Evolutionary conservation across 305 asterid species (phyloP).

Genomic region (Ajuga reptans): DNA sequence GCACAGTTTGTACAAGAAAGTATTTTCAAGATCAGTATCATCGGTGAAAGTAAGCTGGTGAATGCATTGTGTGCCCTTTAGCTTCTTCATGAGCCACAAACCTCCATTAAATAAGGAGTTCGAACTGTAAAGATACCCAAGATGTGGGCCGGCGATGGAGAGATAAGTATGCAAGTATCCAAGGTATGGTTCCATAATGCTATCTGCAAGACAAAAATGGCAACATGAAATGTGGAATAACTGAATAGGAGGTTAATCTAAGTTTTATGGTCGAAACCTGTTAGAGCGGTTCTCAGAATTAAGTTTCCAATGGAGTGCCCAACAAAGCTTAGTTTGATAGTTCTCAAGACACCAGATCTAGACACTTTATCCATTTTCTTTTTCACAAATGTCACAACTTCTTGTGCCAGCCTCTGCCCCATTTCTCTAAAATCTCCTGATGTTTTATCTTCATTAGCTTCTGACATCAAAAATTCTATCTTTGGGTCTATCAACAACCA

Average conservation of each 20-base stretch:
- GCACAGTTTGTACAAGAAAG: slow-evolving; percentile 64
- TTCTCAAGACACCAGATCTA: slow-evolving; percentile 50
- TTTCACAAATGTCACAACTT: slow-evolving; percentile 62
- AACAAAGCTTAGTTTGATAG: slow-evolving; percentile 63
- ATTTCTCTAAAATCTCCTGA: slow-evolving; percentile 76
- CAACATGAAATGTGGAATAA: slow-evolving; percentile 27
- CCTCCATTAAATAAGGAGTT: slow-evolving; percentile 64
- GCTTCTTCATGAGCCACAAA: slow-evolving; percentile 79
- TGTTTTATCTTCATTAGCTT: slow-evolving; percentile 72
- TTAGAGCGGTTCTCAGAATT: slow-evolving; percentile 66
- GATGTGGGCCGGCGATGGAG: slow-evolving; percentile 80
- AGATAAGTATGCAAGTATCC: slow-evolving; percentile 58
- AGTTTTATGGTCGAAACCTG: slow-evolving; percentile 38
- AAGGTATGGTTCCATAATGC: slow-evolving; percentile 73
- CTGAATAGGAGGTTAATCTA: background rate
- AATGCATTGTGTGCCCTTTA: slow-evolving; percentile 69
- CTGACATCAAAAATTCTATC: slow-evolving; percentile 70
- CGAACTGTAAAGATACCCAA: slow-evolving; percentile 71
- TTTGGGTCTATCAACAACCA: slow-evolving; percentile 83
- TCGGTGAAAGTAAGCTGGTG: slow-evolving; percentile 83
- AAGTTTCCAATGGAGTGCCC: slow-evolving; percentile 82
- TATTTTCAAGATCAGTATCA: slow-evolving; percentile 58
- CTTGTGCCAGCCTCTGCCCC: slow-evolving; percentile 74
- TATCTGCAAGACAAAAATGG: slow-evolving; percentile 39
- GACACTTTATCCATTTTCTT: slow-evolving; percentile 70